Base-by-base conservation (phyloP, 257 asterid genomes). In the Nyctanthes arbortristis region DNA sequence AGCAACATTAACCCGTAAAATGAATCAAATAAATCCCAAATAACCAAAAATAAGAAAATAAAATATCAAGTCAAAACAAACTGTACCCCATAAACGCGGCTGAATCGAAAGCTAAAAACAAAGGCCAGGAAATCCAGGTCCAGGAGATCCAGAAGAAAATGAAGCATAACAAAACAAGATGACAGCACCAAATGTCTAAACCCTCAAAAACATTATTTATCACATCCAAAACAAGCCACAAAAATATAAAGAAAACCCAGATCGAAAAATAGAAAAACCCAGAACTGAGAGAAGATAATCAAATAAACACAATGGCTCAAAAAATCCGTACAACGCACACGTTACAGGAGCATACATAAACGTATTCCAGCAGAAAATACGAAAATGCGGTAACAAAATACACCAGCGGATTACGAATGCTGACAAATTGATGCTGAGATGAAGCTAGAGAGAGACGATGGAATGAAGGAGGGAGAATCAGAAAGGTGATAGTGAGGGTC, bases 391-490 rank as follows among this genome's bases (percentile, higher is more conserved):
- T 68, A 62, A 64, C 55, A 69, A 49, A 20, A 61, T 49, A 70
- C 20, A n/a, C n/a, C 62, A 47, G 28, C 9, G 61, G 36, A 73
- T 34, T 52, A 61, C 29, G 68, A 68, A 45, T 49, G 47, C 29
- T 65, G 60, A 39, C 31, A 54, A 76, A 69, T 71, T 33, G 63
- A 69, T 67, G 52, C 5, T 52, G 57, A 56, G 37, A n/a, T n/a
- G 49, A 58, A 79, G 79, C 77, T 63, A 65, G 66, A 45, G 70
- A 33, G 49, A 5, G 43, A 59, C 59, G 36, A 62, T 36, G 71
- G 88, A 81, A 82, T 68, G 81, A 66, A 73, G 88, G 91, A 79
- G 88, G 88, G 91, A 84, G 96, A 49, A 49, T 49, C 58, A 49
- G 29, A 81, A 75, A 74, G 82, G 54, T 67, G 80, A 73, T 65